These are phyloP conservation scores for Pichia sp. DNA, from an alignment of 1,139 yeast genomes.

Conservation along the genomic window DNA sequence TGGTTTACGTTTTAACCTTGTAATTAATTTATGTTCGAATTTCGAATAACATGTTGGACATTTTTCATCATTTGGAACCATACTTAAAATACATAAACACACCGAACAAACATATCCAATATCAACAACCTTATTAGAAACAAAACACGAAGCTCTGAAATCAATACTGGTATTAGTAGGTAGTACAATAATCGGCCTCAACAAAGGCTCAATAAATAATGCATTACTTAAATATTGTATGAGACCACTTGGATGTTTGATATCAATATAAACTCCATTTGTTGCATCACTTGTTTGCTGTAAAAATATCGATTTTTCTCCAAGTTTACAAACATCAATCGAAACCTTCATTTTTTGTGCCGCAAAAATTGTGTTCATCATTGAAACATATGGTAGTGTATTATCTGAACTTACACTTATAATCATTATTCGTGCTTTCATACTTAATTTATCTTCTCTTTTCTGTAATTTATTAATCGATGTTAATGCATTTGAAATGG, in stretches of 20 bases:
- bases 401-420: constrained; percentile 74
- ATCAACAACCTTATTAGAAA: constrained; percentile 84
- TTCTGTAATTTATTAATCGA: constrained; percentile 66
- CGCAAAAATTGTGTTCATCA: constrained; percentile 94
- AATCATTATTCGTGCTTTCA: constrained; percentile 68
- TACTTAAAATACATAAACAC: constrained; percentile 67
- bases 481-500: constrained; percentile 69
- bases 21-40: constrained; percentile 53
- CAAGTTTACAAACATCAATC: constrained; percentile 83
- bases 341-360: constrained; percentile 91
- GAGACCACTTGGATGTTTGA: constrained; percentile 70
- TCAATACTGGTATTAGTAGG: constrained; percentile 87
- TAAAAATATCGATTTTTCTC: constrained; percentile 69
- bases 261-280: constrained; percentile 75
- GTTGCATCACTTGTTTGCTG: constrained; percentile 98
- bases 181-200: constrained; percentile 64
- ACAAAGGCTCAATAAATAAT: constrained; percentile 74
- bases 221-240: constrained; percentile 69
- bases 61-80: constrained; percentile 44
- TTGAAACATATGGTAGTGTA: constrained; percentile 78
- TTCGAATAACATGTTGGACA: constrained; percentile 69
- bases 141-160: constrained; percentile 89
- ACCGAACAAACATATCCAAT: constrained; percentile 94
- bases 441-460: constrained; percentile 41
- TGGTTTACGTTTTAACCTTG: constrained; percentile 49